Evolutionary conservation across 768 basidiomycete genomes (phyloP).

Genomic region (Auricularia heimuer): DNA sequence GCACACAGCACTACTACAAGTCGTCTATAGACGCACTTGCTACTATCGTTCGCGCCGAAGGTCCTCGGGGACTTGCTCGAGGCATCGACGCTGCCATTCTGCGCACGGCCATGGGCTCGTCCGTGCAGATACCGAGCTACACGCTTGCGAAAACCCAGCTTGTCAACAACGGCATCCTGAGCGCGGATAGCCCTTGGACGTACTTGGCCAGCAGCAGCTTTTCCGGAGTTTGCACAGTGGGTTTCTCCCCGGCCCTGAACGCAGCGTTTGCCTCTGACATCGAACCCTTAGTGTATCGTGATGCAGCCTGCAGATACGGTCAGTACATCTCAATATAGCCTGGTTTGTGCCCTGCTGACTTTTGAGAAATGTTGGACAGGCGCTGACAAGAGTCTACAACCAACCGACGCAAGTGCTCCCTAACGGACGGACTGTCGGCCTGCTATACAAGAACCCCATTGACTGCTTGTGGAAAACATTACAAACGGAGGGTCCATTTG

Average conservation of each 20-base stretch:
- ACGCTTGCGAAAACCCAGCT: constrained; percentile 84
- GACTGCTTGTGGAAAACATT: constrained; percentile 97
- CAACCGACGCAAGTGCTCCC: constrained; percentile 71
- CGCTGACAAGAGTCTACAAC: constrained; percentile 92
- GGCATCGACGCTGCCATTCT: constrained; percentile 92
- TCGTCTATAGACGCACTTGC: constrained; percentile 70
- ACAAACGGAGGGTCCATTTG: constrained; percentile 76
- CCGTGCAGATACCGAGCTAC: constrained; percentile 91
- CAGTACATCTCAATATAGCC: constrained; percentile 14
- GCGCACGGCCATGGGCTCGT: constrained; percentile 90
- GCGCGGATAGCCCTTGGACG: constrained; percentile 73
- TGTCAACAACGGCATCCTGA: constrained; percentile 53
- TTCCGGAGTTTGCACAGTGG: constrained; percentile 85
- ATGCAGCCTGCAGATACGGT: constrained; percentile 96
- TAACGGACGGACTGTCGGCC: constrained; percentile 61
- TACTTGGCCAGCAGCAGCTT: constrained; percentile 82
- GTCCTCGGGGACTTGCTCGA: constrained; percentile 68
- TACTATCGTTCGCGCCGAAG: constrained; percentile 71
- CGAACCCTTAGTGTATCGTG: constrained; percentile 49
- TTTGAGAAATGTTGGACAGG: constrained; percentile 27
- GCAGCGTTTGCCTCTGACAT: background rate
- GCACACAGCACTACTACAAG: constrained; percentile 88
- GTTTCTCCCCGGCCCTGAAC: constrained; percentile 20
- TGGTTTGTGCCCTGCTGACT: too few species aligned
- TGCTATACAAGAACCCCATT: constrained; percentile 83